Percentiles rank a stretch among this genome's conserved stretches.
Conservation (phyloP, 2,329 filamentous ascomycete genomes). For the Colletotrichum graminicola region DNA sequence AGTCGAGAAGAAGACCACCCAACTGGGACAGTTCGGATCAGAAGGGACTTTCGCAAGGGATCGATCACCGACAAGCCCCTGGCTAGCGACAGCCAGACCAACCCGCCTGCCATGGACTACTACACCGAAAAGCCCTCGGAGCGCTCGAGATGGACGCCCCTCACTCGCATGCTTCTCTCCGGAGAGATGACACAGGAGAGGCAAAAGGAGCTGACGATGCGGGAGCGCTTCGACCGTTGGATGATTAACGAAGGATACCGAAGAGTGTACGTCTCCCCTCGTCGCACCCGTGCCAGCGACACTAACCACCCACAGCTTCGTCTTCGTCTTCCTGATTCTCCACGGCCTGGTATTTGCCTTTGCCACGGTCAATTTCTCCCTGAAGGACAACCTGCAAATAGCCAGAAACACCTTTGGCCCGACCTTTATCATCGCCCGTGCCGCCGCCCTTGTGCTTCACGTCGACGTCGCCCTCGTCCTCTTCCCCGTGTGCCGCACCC, state of each 20-base stretch:
- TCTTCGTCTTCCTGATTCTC: conserved; percentile 78
- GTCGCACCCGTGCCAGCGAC: not conserved
- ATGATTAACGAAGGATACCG: conserved; percentile 91
- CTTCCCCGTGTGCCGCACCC: conserved; percentile 85
- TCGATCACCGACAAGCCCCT: conserved; percentile 16
- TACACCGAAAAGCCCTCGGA: conserved; percentile 68
- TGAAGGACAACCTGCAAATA: conserved; percentile 79
- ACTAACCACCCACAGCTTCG: conserved; percentile 67
- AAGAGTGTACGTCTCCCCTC: conserved; percentile 70
- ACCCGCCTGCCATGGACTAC: conserved; percentile 50
- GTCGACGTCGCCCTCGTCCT: conserved; percentile 85
- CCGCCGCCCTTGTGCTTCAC: conserved; percentile 82
- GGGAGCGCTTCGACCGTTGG: conserved; percentile 84
- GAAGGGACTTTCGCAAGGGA: conserved; percentile 28
- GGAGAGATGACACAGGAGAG: conserved; percentile 83
- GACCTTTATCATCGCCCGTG: conserved; percentile 81
- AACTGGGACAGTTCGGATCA: conserved; percentile 32
- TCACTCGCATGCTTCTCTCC: conserved; percentile 85
- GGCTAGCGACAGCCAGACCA: conserved; percentile 35
- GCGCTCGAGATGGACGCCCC: conserved; percentile 83
- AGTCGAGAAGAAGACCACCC: conserved; percentile 41
- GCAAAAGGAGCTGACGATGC: conserved; percentile 74
- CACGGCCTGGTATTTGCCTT: conserved; percentile 85
- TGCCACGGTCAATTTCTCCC: conserved; percentile 81
- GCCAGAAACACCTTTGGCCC: conserved; percentile 78